phyloP scores from a whole-genome alignment of 2,329 filamentous ascomycete genomes.

The Apiospora kogelbergensis region DNA sequence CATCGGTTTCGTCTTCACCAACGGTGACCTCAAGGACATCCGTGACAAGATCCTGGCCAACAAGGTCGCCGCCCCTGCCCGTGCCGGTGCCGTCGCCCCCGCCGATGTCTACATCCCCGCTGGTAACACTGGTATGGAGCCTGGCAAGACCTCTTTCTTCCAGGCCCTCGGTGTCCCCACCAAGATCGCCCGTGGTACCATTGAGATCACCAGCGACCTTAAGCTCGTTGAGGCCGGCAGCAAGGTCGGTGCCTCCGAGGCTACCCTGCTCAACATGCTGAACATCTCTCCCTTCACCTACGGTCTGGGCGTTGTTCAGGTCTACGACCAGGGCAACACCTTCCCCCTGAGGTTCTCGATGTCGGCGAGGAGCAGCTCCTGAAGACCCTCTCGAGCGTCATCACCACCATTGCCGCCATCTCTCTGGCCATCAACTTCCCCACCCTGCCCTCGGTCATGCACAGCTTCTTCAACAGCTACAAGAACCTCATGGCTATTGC shows the following conservation, averaged over 20 bases:
- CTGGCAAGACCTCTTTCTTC: constrained; percentile 99
- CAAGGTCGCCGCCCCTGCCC: constrained; percentile 95
- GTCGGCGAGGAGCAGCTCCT: constrained; percentile 95
- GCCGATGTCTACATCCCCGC: constrained; percentile 92
- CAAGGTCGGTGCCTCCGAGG: constrained; percentile 99
- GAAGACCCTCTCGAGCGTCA: constrained; percentile 74
- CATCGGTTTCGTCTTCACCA: constrained; percentile 99
- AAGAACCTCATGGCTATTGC: constrained; percentile 94
- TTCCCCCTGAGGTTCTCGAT: constrained; percentile 86
- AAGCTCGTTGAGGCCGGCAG: constrained; percentile 91
- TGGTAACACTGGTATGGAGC: constrained; percentile 99
- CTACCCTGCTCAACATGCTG: constrained; percentile 98
- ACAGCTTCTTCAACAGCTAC: constrained; percentile 96
- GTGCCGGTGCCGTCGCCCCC: constrained; percentile 95
- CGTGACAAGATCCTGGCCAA: constrained; percentile 95
- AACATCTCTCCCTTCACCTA: constrained; percentile 99
- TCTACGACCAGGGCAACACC: constrained; percentile 96
- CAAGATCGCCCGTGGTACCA: constrained; percentile 99
- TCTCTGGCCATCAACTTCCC: constrained; percentile 94
- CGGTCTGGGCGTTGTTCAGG: constrained; percentile 93
- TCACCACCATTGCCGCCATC: constrained; percentile 84
- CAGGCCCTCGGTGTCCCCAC: constrained; percentile 99
- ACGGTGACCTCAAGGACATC: constrained; percentile 85
- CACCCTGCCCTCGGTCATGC: constrained; percentile 91
- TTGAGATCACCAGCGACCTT: constrained; percentile 97